Percentiles rank a stretch among this genome's conserved stretches.
phyloP scores from a whole-genome alignment of 2,329 filamentous ascomycete species.

The Atkinsonella texensis region DNA sequence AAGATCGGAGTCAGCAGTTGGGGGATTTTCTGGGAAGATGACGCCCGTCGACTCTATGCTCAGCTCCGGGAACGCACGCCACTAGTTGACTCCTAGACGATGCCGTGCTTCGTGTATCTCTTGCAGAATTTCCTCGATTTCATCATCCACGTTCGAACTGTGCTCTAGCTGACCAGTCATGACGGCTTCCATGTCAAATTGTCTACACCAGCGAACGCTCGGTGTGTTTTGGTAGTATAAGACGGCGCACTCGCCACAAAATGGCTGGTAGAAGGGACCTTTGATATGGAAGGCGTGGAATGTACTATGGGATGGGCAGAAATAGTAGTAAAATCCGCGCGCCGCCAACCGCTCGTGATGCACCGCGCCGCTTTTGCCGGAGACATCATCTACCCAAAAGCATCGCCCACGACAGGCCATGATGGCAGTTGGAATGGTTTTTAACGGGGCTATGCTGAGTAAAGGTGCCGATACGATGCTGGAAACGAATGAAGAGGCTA shows the following conservation, averaged over 20 bases:
- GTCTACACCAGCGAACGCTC: conserved; percentile 12
- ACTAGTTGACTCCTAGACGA: neutral
- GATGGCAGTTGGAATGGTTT: neutral
- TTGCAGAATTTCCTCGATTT: conserved; percentile 3
- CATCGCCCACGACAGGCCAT: conserved; percentile 16
- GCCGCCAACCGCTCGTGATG: conserved; percentile 10
- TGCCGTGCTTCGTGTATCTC: conserved; percentile 3
- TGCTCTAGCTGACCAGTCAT: conserved; percentile 3
- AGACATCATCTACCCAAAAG: conserved; percentile 6
- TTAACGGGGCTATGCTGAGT: neutral
- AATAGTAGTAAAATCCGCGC: conserved; percentile 17
- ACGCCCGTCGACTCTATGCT: neutral
- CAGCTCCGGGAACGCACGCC: neutral
- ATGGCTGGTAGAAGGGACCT: conserved; percentile 12
- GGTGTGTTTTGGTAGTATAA: conserved; percentile 13
- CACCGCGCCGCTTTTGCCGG: conserved; percentile 4
- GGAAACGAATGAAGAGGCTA: neutral
- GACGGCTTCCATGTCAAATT: conserved; percentile 9
- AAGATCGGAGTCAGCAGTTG: neutral
- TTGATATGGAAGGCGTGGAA: conserved; percentile 16
- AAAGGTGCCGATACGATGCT: neutral
- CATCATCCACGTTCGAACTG: neutral
- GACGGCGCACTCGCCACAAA: conserved; percentile 22
- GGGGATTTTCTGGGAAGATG: neutral
- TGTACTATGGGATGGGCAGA: conserved; percentile 17